Evolutionary conservation across 805 yeast species (phyloP), one percentile per base, ranked within the genome.

Genomic region (Wickerhamomyces alni): DNA sequence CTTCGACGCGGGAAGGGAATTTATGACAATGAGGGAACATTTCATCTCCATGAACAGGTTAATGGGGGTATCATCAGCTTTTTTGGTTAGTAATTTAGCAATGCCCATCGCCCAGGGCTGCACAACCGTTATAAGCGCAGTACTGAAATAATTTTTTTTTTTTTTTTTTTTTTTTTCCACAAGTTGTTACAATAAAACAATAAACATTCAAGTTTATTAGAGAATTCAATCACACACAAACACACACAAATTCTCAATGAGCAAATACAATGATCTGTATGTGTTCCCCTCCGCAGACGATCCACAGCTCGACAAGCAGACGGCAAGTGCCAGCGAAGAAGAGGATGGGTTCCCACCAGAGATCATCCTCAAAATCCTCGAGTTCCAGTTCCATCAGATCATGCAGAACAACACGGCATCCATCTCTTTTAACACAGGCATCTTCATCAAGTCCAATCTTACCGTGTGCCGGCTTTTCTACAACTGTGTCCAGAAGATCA

Each of bases 391-490:
- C 37, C 68, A 72, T 55, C 78, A 74, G 50, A 67, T 63, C 24
- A 54, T 66, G 64, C 58, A 69, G 47, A 74, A 74, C 51, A 72
- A 70, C 44, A 67, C 75, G 26, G 67, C 72, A 21, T 68, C 77
- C 32, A 72, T 72, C 34, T 67, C 76, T 38, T 67, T 71, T 24
- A 75, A 76, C 54, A 57, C 75, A 35, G 73, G 70, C 37, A 65
- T 63, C 43, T 77, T 77, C 52, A 58, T 74, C 41, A 67, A 69
- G 37, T 72, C 78, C 21, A 67, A 77, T 35, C 66, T 77, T 3
- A 63, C 77, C 3, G 77, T 82, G 16, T 74, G 75, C 52, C 74
- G 70, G 48, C 71, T 76, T 13, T 75, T 82, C 54, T 72, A 78
- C 52, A 72, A 74, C 41, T 63, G 81, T 24, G 72, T 80, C 26